These are phyloP conservation scores for Pseudogymnoascus sp. DNA, from an alignment of 2,329 filamentous ascomycete genomes.

Conservation along the genomic window DNA sequence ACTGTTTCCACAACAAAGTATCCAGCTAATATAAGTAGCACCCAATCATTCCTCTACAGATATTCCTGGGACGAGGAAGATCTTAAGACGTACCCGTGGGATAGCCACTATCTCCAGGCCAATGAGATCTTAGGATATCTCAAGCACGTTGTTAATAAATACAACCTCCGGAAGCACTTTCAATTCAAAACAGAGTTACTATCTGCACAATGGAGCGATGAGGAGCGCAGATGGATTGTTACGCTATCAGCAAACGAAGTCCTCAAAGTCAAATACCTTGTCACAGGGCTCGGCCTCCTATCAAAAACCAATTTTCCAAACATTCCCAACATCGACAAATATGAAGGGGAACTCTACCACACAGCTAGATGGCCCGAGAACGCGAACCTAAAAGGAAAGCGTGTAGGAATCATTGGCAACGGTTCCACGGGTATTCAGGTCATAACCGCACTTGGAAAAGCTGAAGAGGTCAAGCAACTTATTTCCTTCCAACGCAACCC, in stretches of 20 bases:
- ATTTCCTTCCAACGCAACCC: constrained; percentile 29
- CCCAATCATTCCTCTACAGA: constrained; percentile 13
- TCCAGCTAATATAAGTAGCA: constrained; percentile 8
- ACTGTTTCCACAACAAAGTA: constrained; percentile 1
- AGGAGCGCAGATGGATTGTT: constrained; percentile 39
- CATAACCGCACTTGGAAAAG: constrained; percentile 21
- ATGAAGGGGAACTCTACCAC: constrained; percentile 37
- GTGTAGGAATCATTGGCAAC: constrained; percentile 29
- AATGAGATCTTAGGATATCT: constrained; percentile 49
- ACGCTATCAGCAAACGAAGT: constrained; percentile 28
- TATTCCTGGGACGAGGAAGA: constrained; percentile 20
- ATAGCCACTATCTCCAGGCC: constrained; percentile 42
- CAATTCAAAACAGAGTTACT: constrained; percentile 47
- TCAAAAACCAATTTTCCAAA: constrained; percentile 19
- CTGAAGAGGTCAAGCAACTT: constrained; percentile 32
- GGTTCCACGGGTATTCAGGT: constrained; percentile 30
- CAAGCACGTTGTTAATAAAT: constrained; percentile 41
- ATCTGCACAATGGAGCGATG: constrained; percentile 45
- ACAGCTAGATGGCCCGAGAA: constrained; percentile 35
- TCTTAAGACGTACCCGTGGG: constrained; percentile 16
- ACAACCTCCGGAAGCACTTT: constrained; percentile 45
- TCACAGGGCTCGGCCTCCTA: constrained; percentile 16
- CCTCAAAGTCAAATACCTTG: constrained; percentile 12
- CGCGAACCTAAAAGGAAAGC: constrained; percentile 24
- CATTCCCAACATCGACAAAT: constrained; percentile 38